Evolutionary conservation across 768 basidiomycete genomes (phyloP).

Genomic region (Candolleomyces aberdarensis): DNA sequence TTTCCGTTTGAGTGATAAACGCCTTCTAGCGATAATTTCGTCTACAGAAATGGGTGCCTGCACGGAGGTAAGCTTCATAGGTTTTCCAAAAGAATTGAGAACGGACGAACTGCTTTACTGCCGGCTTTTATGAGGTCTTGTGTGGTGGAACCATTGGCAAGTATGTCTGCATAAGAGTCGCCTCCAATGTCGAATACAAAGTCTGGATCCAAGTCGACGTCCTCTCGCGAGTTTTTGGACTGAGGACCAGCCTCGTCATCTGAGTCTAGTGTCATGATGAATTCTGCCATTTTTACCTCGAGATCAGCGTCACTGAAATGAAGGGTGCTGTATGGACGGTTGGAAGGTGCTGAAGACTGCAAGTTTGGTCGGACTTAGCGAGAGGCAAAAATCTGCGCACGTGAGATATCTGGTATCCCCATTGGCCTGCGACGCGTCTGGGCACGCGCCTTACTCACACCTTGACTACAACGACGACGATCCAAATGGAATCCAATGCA

Average conservation of each 20-base stretch:
- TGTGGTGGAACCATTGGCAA: slow-evolving; percentile 39
- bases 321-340: not conserved
- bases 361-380: not conserved
- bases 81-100: slow-evolving; percentile 4
- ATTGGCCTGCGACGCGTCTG: not conserved
- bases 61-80: slow-evolving; percentile 4
- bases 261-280: slow-evolving; percentile 83
- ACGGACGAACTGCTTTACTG: slow-evolving; percentile 52
- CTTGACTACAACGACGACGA: not conserved
- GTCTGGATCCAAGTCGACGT: slow-evolving; percentile 69
- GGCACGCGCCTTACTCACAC: not conserved
- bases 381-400: slow-evolving; percentile 9
- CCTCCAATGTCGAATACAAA: slow-evolving; percentile 80
- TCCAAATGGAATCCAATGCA: slow-evolving; percentile 39
- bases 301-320: not conserved
- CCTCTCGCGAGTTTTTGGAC: slow-evolving; percentile 39
- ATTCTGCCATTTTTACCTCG: slow-evolving; percentile 46
- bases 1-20: slow-evolving; percentile 64
- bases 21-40: slow-evolving; percentile 83
- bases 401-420: slow-evolving; percentile 3
- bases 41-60: slow-evolving; percentile 85
- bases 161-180: slow-evolving; percentile 58
- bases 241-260: slow-evolving; percentile 54
- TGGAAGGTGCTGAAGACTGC: not conserved
- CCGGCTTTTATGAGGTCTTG: slow-evolving; percentile 61